Evolutionary conservation across 352 stramenopile genomes (phyloP), one percentile per base, ranked within the genome.

Genomic region (Globisporangium rhizosaccharum): DNA sequence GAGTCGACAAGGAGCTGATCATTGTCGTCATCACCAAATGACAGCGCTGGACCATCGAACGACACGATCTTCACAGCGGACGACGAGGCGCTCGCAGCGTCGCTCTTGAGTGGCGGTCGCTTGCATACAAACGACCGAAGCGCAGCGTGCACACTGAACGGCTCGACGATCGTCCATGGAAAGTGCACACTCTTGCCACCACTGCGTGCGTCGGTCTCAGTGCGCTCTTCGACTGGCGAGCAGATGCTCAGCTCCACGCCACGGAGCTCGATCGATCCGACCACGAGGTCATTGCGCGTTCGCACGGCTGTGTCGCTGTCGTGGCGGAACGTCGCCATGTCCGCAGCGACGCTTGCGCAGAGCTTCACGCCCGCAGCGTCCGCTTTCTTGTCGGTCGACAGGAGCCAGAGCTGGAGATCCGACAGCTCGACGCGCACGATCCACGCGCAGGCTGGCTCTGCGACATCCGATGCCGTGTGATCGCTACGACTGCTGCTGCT

Each of bases 381-480:
- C 3, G 66, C 56, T 54, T 79, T 84, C 12, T 70, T 70, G 53
- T 92, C 82, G 0, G 69, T 88, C 28, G 82, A 85, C 12, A 92
- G 52, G 14, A 92, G 45, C 82, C 82, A 92, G 46, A 90, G 23
- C 51, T 90, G 66, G 50, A 90, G 51, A 47, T 83, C 77, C 2
- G 62, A 63, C 23, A 92, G 67, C 11, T 78, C 57, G 3, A 71
- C 63, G 39, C 72, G 67, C 45, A 87, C 48, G 62, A 67, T 81
- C 79, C 75, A 77, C 53, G 63, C 26, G 23, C 41, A 41, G 8
- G 44, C 15, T 28, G 0, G 39, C 20, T 11, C 41, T 51, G 26
- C 42, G 3, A 23, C 28, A 1, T 53, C n/a, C 26, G 8, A 17
- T 14, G 46, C 30, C 11, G 37, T 41, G 30, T 11, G 41, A 44